Evolutionary conservation across 2,329 filamentous ascomycete genomes (phyloP).

Genomic region (Apiospora hydei): DNA sequence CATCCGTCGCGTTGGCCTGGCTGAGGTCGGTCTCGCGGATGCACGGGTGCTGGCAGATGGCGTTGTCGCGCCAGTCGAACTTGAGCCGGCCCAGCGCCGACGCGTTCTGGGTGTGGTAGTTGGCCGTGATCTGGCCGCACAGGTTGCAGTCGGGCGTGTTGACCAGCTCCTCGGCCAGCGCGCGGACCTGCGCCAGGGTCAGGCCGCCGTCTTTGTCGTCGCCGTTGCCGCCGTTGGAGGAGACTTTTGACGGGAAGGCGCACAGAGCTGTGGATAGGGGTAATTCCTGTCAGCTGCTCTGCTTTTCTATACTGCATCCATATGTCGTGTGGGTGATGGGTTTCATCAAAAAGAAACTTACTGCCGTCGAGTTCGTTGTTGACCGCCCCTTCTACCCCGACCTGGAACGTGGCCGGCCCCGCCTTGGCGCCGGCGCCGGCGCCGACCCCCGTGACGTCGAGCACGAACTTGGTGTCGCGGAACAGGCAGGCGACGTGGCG

Average conservation of each 20-base stretch:
- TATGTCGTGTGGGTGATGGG: too few species aligned
- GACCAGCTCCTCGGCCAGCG: constrained; percentile 3
- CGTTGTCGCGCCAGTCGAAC: not conserved
- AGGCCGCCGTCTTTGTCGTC: not conserved
- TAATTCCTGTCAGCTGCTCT: too few species aligned
- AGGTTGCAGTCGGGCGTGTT: not conserved
- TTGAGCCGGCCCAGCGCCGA: not conserved
- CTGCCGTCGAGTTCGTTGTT: not conserved
- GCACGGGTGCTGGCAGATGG: not conserved
- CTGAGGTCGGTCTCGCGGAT: not conserved
- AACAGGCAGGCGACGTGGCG: not conserved
- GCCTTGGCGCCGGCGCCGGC: not conserved
- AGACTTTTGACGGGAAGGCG: not conserved
- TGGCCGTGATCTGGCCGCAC: constrained; percentile 12
- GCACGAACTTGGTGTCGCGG: not conserved
- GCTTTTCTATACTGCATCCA: too few species aligned
- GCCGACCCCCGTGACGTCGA: not conserved
- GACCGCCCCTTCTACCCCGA: not conserved
- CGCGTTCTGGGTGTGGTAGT: not conserved
- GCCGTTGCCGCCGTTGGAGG: not conserved
- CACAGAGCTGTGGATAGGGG: not conserved
- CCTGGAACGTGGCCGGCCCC: not conserved
- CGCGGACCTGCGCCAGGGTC: not conserved
- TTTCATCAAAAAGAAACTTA: not conserved
- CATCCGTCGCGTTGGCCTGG: not conserved